phyloP scores from a whole-genome alignment of 495 filamentous ascomycete species.

The Tuber magnatum region DNA sequence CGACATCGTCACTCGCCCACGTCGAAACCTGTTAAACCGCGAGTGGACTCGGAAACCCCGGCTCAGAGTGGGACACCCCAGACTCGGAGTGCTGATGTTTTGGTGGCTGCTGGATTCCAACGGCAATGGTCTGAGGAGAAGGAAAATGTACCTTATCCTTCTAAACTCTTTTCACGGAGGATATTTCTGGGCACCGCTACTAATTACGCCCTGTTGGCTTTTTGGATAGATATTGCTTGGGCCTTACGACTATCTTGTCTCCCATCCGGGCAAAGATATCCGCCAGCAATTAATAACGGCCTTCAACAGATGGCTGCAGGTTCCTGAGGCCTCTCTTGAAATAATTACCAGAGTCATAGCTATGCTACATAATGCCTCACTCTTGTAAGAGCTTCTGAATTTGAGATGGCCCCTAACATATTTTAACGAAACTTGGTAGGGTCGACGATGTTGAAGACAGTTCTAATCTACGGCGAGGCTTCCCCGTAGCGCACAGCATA shows the following conservation, averaged over 20 bases:
- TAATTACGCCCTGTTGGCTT: background rate
- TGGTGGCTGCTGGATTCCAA: constrained; percentile 32
- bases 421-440: constrained; percentile 40
- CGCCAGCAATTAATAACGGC: constrained; percentile 75
- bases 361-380: constrained; percentile 89
- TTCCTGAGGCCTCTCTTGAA: constrained; percentile 66
- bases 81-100: constrained; percentile 24
- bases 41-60: background rate
- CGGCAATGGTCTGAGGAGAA: constrained; percentile 61
- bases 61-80: constrained; percentile 4
- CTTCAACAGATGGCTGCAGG: constrained; percentile 84
- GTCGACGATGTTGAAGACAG: constrained; percentile 90
- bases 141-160: constrained; percentile 45
- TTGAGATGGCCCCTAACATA: background rate
- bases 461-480: constrained; percentile 73
- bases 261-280: constrained; percentile 87
- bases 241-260: constrained; percentile 80
- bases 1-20: background rate
- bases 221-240: constrained; percentile 59
- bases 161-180: background rate
- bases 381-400: constrained; percentile 51
- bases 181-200: background rate
- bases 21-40: background rate
- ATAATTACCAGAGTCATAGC: constrained; percentile 81
- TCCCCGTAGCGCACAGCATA: constrained; percentile 88